These are phyloP conservation scores for Neonectria punicea DNA, from an alignment of 2,329 filamentous ascomycete genomes.

Conservation along the genomic window DNA sequence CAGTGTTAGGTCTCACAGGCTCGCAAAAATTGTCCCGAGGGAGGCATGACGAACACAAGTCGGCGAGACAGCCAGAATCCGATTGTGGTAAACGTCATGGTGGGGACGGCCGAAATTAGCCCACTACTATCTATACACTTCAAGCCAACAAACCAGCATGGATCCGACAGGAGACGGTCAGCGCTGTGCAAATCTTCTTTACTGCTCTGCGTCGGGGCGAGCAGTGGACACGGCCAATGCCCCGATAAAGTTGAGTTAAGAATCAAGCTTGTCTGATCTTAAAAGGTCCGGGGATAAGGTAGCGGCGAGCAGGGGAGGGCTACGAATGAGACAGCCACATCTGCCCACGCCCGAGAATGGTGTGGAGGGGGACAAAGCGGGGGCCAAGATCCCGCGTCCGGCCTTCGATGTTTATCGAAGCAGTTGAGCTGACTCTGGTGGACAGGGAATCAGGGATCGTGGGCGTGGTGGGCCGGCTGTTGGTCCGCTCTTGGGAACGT, in stretches of 20 bases:
- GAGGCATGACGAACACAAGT: neutral
- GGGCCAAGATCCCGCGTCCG: slow-evolving; percentile 18
- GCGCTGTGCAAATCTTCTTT: slow-evolving; percentile 15
- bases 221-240: slow-evolving; percentile 29
- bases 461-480: slow-evolving; percentile 16
- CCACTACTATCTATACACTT: neutral
- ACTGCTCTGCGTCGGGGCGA: slow-evolving; percentile 19
- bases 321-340: slow-evolving; percentile 31
- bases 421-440: slow-evolving; percentile 6
- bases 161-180: slow-evolving; percentile 11
- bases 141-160: slow-evolving; percentile 7
- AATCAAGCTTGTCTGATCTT: slow-evolving; percentile 39
- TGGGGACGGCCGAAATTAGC: slow-evolving; percentile 2
- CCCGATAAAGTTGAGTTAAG: slow-evolving; percentile 33
- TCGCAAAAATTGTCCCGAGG: slow-evolving; percentile 4
- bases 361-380: slow-evolving; percentile 17
- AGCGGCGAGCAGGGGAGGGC: slow-evolving; percentile 27
- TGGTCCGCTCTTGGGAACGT: neutral
- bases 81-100: slow-evolving; percentile 5
- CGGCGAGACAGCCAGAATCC: neutral
- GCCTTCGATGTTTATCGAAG: slow-evolving; percentile 32
- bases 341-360: slow-evolving; percentile 36
- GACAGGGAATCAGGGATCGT: slow-evolving; percentile 28
- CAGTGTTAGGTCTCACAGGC: slow-evolving; percentile 2
- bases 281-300: slow-evolving; percentile 17